These are phyloP conservation scores for Sapria himalayana DNA, from an alignment of 345 rosid genomes.

Conservation along the genomic window DNA sequence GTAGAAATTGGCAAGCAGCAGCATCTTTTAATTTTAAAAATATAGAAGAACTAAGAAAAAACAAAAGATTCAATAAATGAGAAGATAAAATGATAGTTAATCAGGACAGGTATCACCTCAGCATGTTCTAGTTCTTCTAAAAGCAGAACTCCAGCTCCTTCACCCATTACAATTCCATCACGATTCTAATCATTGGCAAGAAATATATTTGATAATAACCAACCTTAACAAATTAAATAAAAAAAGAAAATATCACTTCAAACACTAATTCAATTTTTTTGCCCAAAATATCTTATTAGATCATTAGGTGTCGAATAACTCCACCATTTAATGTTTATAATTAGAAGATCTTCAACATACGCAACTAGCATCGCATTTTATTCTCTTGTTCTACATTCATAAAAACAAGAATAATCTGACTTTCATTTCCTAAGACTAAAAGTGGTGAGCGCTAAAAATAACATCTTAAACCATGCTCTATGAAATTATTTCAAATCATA, in stretches of 20 bases:
- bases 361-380: no score
- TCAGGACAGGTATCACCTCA: conserved; percentile 30
- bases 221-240: neutral
- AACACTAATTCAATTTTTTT: neutral
- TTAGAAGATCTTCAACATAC: no score
- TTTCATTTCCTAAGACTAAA: no score
- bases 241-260: neutral
- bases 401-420: no score
- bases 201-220: conserved; percentile 4
- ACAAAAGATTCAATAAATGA: neutral
- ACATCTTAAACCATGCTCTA: no score
- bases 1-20: no score
- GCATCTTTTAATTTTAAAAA: no score
- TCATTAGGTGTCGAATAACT: no score
- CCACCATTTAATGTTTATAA: no score
- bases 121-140: conserved; percentile 95
- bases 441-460: no score
- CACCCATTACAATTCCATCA: conserved; percentile 98
- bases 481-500: no score
- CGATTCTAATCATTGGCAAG: conserved; percentile 33
- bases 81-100: neutral
- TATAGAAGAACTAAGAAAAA: conserved; percentile 2
- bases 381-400: no score
- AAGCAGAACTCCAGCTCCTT: conserved; percentile 94
- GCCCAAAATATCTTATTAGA: neutral